Percentiles rank a stretch among this genome's conserved stretches.
phyloP scores from a whole-genome alignment of 2,329 filamentous ascomycete genomes.

The Polychaeton citri region DNA sequence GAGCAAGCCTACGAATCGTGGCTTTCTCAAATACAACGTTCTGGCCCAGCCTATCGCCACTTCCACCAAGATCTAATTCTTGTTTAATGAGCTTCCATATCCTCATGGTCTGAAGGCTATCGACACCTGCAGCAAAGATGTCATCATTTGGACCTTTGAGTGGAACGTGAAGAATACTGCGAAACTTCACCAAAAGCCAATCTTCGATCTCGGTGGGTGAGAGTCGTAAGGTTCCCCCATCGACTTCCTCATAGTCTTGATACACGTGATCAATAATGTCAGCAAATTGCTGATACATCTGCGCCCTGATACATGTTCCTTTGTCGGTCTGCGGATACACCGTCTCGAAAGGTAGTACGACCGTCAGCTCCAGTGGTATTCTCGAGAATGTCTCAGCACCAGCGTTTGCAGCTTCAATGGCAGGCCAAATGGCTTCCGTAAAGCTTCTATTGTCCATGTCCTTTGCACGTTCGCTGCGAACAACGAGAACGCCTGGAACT shows the following conservation, averaged over 20 bases:
- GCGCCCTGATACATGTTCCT: conserved; percentile 41
- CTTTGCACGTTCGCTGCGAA: conserved; percentile 32
- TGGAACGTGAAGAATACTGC: conserved; percentile 11
- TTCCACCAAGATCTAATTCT: not conserved
- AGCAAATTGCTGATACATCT: conserved; percentile 37
- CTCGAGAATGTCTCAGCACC: conserved; percentile 39
- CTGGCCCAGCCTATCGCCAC: conserved; percentile 32
- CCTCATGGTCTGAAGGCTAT: conserved; percentile 46
- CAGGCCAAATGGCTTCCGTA: conserved; percentile 36
- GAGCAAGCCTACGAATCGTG: conserved; percentile 33
- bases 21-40: conserved; percentile 49
- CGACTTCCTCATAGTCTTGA: conserved; percentile 5
- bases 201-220: conserved; percentile 17
- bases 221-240: conserved; percentile 2
- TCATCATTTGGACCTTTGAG: conserved; percentile 21
- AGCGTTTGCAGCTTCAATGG: conserved; percentile 38
- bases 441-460: conserved; percentile 32
- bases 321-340: conserved; percentile 43
- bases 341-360: conserved; percentile 32
- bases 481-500: conserved; percentile 40
- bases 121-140: conserved; percentile 45
- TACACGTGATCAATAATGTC: conserved; percentile 36
- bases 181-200: conserved; percentile 20
- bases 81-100: conserved; percentile 29
- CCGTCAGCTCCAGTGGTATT: conserved; percentile 40